phyloP scores from a whole-genome alignment of 371 early-diverging fungal genomes.

The Mucor plumbeus region DNA sequence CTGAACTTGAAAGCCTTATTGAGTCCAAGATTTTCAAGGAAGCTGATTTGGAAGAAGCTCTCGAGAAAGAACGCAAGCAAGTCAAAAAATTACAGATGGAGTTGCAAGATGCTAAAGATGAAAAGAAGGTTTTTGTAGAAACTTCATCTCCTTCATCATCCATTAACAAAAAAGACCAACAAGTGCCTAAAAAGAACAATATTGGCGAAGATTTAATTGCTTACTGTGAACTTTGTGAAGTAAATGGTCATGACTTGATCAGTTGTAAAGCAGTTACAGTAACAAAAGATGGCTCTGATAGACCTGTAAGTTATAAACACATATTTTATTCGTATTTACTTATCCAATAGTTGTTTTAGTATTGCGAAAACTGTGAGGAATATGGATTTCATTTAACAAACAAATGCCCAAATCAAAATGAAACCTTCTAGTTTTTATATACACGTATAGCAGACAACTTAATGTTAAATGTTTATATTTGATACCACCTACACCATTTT shows the following conservation, averaged over 20 bases:
- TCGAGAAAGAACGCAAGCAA: slow-evolving; percentile 58
- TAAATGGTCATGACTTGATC: slow-evolving; percentile 68
- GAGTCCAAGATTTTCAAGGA: slow-evolving; percentile 82
- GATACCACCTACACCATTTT: not conserved
- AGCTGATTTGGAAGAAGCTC: slow-evolving; percentile 72
- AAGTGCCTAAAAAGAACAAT: not conserved
- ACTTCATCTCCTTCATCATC: not conserved
- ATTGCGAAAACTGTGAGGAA: slow-evolving; percentile 76
- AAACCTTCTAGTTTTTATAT: slow-evolving; percentile 48
- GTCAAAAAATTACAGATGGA: slow-evolving; percentile 59
- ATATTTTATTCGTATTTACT: not conserved
- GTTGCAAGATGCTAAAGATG: slow-evolving; percentile 51
- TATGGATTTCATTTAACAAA: slow-evolving; percentile 67
- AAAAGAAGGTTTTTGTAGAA: slow-evolving; percentile 16
- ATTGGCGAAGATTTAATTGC: slow-evolving; percentile 20
- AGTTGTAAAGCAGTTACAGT: slow-evolving; percentile 49
- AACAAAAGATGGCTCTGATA: slow-evolving; percentile 11
- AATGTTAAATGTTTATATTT: slow-evolving; percentile 15
- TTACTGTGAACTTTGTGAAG: slow-evolving; percentile 76
- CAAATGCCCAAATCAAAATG: slow-evolving; percentile 71
- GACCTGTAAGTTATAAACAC: slow-evolving; percentile 17
- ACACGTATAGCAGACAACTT: not conserved
- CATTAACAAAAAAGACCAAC: slow-evolving; percentile 11
- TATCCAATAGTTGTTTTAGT: slow-evolving; percentile 33
- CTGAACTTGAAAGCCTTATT: slow-evolving; percentile 71